Base-by-base conservation (phyloP, 768 basidiomycete genomes). In the Amanita thiersii region DNA sequence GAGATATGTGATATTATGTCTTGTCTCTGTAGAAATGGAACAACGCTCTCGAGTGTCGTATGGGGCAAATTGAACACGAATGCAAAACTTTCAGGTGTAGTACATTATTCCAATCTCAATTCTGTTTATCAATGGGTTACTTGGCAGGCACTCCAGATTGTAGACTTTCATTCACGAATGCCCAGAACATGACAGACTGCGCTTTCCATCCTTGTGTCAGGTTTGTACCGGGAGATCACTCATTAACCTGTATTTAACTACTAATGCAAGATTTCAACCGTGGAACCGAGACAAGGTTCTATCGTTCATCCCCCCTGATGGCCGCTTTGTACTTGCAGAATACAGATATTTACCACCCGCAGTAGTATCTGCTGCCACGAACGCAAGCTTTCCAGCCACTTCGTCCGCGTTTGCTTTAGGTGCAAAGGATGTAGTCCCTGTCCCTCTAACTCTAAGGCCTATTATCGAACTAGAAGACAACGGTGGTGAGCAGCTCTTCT, bases 231-330 rank as follows among this genome's bases (percentile, higher is more conserved):
- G 12, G 34, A 21, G 8, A 2, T 17, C 41, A 12, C 33, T 37
- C 31, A n/a, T 15, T 21, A 4, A 24, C 26, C 26, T 35, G 15
- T 37, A 24, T 45, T 40, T 31, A 29, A 34, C 29, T 39, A 19
- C 18, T 35, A 17, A 17, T 14, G 19, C 14, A 50, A 93, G 91
- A 26, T 65, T 93, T 18, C 81, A 77, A 52, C 79, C 81, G 43
- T 96, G 89, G 85, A 65, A 70, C 17, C 76, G 79, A 28, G 81
- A 87, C 53, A 82, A 77, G 52, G 61, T 70, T 1, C 63, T 97
- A 30, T 94, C 93, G 1, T 97, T 97, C 56, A 77, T 97, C 15
- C 93, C 93, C 4, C 93, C 93, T 3, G 93, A 97, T 52, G 92
- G 93, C 2, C 75, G 75, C 39, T 97, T 96, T 62, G 73, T 73